Conservation (phyloP, 345 rosid genomes). For the Salix suchowensis region DNA sequence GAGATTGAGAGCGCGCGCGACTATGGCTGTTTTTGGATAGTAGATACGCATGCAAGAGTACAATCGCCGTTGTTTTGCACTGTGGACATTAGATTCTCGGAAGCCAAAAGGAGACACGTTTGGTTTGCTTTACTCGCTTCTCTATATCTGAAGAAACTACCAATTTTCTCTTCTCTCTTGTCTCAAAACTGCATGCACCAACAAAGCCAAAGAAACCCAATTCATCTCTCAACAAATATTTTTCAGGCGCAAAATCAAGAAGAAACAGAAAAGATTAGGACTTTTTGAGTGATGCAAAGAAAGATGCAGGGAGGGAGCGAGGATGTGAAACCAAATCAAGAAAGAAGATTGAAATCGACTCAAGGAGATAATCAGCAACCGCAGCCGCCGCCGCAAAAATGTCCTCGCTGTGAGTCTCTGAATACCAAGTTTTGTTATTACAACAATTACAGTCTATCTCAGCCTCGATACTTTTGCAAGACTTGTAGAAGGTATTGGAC, state of each 20-base stretch:
- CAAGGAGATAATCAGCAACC: conserved; percentile 15
- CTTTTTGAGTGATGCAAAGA: neutral
- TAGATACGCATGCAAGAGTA: neutral
- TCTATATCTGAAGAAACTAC: conserved; percentile 9
- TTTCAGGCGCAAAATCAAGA: neutral
- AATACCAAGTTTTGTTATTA: conserved; percentile 71
- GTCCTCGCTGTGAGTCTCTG: conserved; percentile 63
- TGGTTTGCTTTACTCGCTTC: conserved; percentile 7
- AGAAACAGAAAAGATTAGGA: neutral
- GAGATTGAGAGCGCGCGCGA: neutral
- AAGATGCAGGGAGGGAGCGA: conserved; percentile 24
- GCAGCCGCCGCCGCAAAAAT: conserved; percentile 35
- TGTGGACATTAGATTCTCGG: conserved; percentile 1
- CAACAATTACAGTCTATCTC: conserved; percentile 65
- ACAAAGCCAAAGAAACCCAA: neutral
- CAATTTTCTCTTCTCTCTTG: neutral
- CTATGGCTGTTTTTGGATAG: neutral
- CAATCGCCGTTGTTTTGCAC: conserved; percentile 18
- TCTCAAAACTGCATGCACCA: conserved; percentile 21
- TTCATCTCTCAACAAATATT: neutral
- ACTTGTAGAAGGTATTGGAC: conserved; percentile 69
- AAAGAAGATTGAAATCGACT: conserved; percentile 30
- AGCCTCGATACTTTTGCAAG: conserved; percentile 75
- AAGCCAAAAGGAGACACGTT: conserved; percentile 16
- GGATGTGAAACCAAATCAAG: conserved; percentile 28